Conservation (phyloP, 176 grass and related monocot genomes). For the Ensete ventricosum region DNA sequence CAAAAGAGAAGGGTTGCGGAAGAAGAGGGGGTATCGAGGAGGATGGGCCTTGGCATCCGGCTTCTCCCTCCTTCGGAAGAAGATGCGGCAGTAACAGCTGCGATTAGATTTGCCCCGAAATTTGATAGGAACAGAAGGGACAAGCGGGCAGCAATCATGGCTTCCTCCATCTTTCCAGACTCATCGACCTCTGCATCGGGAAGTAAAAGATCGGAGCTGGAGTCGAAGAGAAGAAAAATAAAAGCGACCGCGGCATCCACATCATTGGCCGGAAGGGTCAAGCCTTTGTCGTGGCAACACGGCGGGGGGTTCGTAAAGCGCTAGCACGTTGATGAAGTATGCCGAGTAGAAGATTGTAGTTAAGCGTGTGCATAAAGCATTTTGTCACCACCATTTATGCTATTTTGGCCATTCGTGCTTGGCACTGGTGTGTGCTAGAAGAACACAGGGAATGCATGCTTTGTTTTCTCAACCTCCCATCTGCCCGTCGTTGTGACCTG, state of each 20-base stretch:
- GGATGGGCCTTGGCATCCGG: constrained; percentile 65
- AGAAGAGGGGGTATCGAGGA: constrained; percentile 56
- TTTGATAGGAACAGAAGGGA: constrained; percentile 68
- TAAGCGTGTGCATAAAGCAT: too few species aligned
- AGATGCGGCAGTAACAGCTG: constrained; percentile 46
- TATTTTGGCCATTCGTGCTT: too few species aligned
- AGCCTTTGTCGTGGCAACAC: constrained; percentile 43
- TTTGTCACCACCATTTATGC: too few species aligned
- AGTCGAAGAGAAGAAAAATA: constrained; percentile 63
- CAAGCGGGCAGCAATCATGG: constrained; percentile 79
- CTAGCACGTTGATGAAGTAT: not conserved
- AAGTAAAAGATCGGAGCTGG: constrained; percentile 37
- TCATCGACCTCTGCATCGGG: constrained; percentile 36
- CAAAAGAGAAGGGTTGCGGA: constrained; percentile 80
- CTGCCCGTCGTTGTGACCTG: too few species aligned
- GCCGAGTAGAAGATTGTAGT: too few species aligned
- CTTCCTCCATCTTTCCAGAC: constrained; percentile 57
- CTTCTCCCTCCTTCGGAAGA: constrained; percentile 69
- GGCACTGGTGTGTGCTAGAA: too few species aligned
- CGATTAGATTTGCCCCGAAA: constrained; percentile 62
- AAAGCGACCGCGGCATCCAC: constrained; percentile 36
- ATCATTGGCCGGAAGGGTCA: constrained; percentile 53
- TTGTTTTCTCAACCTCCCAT: too few species aligned
- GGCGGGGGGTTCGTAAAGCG: not conserved
- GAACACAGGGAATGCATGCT: too few species aligned